These are phyloP conservation scores for Schizophyllum commune DNA, from an alignment of 1,284 basidiomycete species.

Conservation along the genomic window DNA sequence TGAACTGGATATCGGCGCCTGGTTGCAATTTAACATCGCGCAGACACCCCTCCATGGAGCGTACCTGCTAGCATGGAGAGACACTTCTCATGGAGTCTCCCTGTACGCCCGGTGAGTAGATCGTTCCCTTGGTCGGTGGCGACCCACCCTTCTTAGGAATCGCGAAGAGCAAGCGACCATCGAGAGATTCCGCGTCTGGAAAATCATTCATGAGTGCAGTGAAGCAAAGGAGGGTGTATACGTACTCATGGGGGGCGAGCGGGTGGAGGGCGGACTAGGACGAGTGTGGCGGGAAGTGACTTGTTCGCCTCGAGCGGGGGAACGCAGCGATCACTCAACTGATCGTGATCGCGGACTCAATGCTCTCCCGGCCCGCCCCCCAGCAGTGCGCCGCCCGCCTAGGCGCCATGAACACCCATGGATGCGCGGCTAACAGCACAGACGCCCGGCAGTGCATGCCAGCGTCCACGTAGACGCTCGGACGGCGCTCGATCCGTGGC, in stretches of 20 bases:
- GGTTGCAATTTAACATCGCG: conserved; percentile 1
- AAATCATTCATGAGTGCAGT: not conserved
- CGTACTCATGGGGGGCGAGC: not conserved
- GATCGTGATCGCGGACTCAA: not conserved
- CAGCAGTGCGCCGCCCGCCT: too few species aligned
- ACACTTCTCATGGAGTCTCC: conserved; percentile 90
- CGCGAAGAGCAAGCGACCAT: conserved; percentile 80
- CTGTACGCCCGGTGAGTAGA: conserved; percentile 29
- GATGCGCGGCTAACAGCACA: too few species aligned
- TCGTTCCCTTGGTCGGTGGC: conserved; percentile 1
- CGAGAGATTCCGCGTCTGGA: conserved; percentile 41
- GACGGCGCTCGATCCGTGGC: not conserved
- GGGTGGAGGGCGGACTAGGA: not conserved
- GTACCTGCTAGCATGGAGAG: conserved; percentile 76
- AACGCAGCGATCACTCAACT: not conserved
- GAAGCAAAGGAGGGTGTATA: not conserved
- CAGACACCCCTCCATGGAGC: conserved; percentile 7
- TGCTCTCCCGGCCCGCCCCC: not conserved
- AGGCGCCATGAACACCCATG: too few species aligned
- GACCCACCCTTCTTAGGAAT: conserved; percentile 92
- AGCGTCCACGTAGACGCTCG: not conserved
- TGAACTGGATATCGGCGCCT: conserved; percentile 97
- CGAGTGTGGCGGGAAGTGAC: not conserved
- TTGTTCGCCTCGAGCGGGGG: not conserved
- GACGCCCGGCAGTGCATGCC: not conserved